phyloP scores from a whole-genome alignment of 2,329 filamentous ascomycete species.

The Fusarium robinianum region DNA sequence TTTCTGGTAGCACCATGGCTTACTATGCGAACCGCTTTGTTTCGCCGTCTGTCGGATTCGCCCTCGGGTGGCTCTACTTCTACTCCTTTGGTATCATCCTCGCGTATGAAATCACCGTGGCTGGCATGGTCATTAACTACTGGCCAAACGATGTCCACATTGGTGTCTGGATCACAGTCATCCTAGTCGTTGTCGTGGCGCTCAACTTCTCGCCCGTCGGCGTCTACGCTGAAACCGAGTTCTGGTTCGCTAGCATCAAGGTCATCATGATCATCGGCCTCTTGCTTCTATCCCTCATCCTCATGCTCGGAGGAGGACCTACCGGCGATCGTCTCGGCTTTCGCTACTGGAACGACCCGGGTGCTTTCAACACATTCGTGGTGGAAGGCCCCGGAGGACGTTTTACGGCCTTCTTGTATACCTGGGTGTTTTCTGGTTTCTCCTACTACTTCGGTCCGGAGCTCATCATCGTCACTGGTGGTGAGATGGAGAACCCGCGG shows the following conservation, averaged over 20 bases:
- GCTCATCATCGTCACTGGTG: slow-evolving; percentile 41
- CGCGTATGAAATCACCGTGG: slow-evolving; percentile 11
- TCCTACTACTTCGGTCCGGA: slow-evolving; percentile 41
- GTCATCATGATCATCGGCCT: slow-evolving; percentile 15
- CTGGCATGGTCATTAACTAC: slow-evolving; percentile 9
- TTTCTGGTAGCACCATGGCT: slow-evolving; percentile 10
- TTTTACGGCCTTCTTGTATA: slow-evolving; percentile 50
- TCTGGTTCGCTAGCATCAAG: slow-evolving; percentile 17
- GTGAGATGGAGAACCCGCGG: slow-evolving; percentile 44
- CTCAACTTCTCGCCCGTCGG: slow-evolving; percentile 7
- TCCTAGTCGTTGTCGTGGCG: slow-evolving; percentile 3
- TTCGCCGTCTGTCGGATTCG: slow-evolving; percentile 9
- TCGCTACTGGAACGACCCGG: slow-evolving; percentile 50
- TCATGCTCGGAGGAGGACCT: too few species aligned
- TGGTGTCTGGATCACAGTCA: slow-evolving; percentile 12
- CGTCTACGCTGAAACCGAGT: slow-evolving; percentile 11
- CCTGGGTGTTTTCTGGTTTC: slow-evolving; percentile 51
- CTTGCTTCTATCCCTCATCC: slow-evolving; percentile 9
- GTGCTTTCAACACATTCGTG: slow-evolving; percentile 42
- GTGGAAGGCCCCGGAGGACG: slow-evolving; percentile 44
- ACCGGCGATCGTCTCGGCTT: slow-evolving; percentile 51
- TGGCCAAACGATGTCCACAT: slow-evolving; percentile 8
- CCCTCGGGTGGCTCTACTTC: slow-evolving; percentile 18
- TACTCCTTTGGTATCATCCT: slow-evolving; percentile 16
- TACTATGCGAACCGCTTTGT: slow-evolving; percentile 10